Evolutionary conservation across 1,284 basidiomycete species (phyloP).

Genomic region (Fomitopsis schrenkii): DNA sequence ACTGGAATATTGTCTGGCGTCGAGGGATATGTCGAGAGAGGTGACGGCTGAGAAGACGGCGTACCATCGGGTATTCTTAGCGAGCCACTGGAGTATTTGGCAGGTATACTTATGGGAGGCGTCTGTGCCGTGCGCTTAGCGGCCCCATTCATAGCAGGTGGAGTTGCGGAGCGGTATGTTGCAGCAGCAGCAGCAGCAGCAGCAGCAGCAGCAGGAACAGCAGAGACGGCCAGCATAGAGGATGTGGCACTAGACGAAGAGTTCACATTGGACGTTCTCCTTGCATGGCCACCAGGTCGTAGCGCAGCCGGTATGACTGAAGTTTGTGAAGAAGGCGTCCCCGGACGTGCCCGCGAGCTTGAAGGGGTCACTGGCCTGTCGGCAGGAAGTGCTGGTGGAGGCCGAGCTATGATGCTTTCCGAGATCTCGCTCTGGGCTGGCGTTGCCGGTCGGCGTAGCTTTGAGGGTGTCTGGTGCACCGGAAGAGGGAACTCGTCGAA

Average conservation of each 20-base stretch:
- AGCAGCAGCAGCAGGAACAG: conserved; percentile 23
- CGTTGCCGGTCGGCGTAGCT: conserved; percentile 22
- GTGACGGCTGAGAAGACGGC: conserved; percentile 21
- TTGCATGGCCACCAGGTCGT: conserved; percentile 29
- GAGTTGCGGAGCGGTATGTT: conserved; percentile 20
- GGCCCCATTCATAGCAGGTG: conserved; percentile 9
- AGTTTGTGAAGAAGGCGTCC: conserved; percentile 17
- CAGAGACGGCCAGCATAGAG: conserved; percentile 16
- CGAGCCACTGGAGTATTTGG: conserved; percentile 11
- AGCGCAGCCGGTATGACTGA: conserved; percentile 27
- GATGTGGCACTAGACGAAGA: conserved; percentile 20
- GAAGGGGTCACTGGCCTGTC: conserved; percentile 18
- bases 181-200: conserved; percentile 24
- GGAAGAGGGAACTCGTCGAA: conserved; percentile 13
- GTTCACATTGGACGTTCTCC: conserved; percentile 33
- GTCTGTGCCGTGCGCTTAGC: conserved; percentile 9
- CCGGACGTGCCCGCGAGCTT: conserved; percentile 5
- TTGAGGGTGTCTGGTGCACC: conserved; percentile 15
- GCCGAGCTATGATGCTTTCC: conserved; percentile 15
- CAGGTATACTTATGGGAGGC: conserved; percentile 7
- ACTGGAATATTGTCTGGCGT: conserved; percentile 14
- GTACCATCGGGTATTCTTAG: conserved; percentile 26
- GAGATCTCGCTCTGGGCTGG: conserved; percentile 21
- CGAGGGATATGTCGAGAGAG: conserved; percentile 19
- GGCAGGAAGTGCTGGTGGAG: conserved; percentile 8